Evolutionary conservation across 78 protist species (phyloP), one percentile per base, ranked within the genome.

Genomic region (Creolimax fragrantissima): DNA sequence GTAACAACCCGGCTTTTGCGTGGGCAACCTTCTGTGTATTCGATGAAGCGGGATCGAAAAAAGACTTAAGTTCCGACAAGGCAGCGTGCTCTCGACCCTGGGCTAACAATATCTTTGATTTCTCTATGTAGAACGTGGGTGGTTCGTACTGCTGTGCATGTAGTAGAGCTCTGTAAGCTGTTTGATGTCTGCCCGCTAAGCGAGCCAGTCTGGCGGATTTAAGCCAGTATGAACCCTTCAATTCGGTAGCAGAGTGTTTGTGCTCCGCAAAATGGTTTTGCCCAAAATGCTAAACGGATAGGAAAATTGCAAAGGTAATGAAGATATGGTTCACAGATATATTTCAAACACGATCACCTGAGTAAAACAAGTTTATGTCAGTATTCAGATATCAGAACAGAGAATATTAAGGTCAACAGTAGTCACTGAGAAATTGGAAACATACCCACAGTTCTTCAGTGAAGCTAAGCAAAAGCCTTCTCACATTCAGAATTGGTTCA

Each of bases 401-500:
- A n/a, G n/a, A n/a, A n/a, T n/a, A n/a, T n/a, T n/a, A n/a, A n/a
- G n/a, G n/a, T n/a, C n/a, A n/a, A n/a, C n/a, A n/a, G n/a, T n/a
- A n/a, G n/a, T n/a, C n/a, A n/a, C n/a, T n/a, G n/a, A n/a, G n/a
- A n/a, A n/a, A n/a, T n/a, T 58, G 74, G 39, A 58, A 32, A 58
- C 74, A 58, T 58, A 58, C 74, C 74, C 74, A 58, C 74, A 58
- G 24, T 24, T 58, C 92, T 3, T 3, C 35, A 36, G 39, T 35
- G 45, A 90, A 35, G 0, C 37, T 84, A 24, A 85, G 66, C 35
- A 94, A 39, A 4, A 85, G 90, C 41, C 95, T 44, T 3, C 95
- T 74, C 44, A 93, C 90, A 32, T 44, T 44, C 17, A 96, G 84
- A 45, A 96, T 7, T 3, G 93, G 90, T 45, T 96, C 97, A 35